Conservation (phyloP, 208 protist species). For the Leishmania guyanensis region DNA sequence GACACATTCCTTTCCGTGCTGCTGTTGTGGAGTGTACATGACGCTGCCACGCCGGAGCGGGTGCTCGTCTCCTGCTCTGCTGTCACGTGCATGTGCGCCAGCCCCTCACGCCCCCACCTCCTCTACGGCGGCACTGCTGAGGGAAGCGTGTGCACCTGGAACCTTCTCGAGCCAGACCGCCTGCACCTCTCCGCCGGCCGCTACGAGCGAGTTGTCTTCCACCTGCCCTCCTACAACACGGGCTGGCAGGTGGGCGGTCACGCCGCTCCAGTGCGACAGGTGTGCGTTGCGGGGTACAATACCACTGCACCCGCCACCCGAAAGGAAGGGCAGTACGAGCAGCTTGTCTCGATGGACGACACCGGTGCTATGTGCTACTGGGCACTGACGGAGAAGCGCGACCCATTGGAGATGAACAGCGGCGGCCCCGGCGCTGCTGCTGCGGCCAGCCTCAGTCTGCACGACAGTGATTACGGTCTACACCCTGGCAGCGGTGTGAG, state of each 20-base stretch:
- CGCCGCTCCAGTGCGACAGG: slow-evolving; percentile 44
- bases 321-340: slow-evolving; percentile 66
- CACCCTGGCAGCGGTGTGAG: slow-evolving; percentile 44
- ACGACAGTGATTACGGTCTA: slow-evolving; percentile 66
- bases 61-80: slow-evolving; percentile 55
- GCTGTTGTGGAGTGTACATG: slow-evolving; percentile 78
- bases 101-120: slow-evolving; percentile 59
- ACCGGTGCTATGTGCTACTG: slow-evolving; percentile 62
- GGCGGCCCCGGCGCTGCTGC: not conserved
- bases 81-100: slow-evolving; percentile 64
- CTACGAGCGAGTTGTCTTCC: slow-evolving; percentile 43
- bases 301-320: slow-evolving; percentile 2
- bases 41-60: slow-evolving; percentile 59
- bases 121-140: slow-evolving; percentile 76
- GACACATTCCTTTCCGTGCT: slow-evolving; percentile 71
- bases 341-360: slow-evolving; percentile 72
- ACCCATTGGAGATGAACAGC: slow-evolving; percentile 19
- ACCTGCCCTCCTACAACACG: slow-evolving; percentile 76
- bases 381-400: slow-evolving; percentile 61
- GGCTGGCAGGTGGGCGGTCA: slow-evolving; percentile 78
- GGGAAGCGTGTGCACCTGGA: slow-evolving; percentile 77
- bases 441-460: slow-evolving; percentile 21
- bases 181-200: slow-evolving; percentile 62
- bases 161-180: slow-evolving; percentile 72
- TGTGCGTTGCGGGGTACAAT: slow-evolving; percentile 76